Base-by-base conservation (phyloP, 2,329 filamentous ascomycete species). In the Fusarium nurragi region DNA sequence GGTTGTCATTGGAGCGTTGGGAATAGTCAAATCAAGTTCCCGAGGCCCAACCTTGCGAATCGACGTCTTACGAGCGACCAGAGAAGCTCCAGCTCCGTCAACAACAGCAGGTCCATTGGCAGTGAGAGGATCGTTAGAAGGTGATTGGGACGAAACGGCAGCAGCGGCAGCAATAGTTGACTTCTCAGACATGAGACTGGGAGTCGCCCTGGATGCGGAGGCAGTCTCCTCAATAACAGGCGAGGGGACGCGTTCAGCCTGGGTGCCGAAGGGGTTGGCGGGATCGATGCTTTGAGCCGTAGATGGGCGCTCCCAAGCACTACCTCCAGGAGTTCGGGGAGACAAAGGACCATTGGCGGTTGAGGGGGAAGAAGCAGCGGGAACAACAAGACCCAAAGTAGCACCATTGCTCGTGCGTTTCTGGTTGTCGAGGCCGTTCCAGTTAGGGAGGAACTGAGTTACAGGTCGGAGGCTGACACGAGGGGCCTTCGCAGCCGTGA, bases 391-490 rank as follows among this genome's bases (percentile, higher is more conserved):
- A 28, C 76, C 75, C 52, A 83, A 75, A 28, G 76, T 78, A 58
- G 80, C 79, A 28, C 79, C 81, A 58, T 81, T 83, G 78, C 82
- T 87, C 32, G 76, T 73, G 47, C 81, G 79, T 73, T 83, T 82
- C 58, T 86, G 83, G 71, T 83, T 82, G 52, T 86, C 83, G 9
- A 79, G 71, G 4, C 79, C 71, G 52, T 76, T 77, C 67, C 71
- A 84, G 72, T 86, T 88, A 6, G 92, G 91, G 36, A 92, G 83
- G 78, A 97, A 94, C 71, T 95, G 88, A 37, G 92, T 94, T 45
- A 95, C 86, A 4, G 93, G 93, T 46, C 93, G 90, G 51, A 97
- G 83, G 73, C 92, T 96, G 61, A 97, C 84, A 63, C 90, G 90
- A n/a, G 93, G 93, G 40, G 93, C 89, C 83, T 81, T 64, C 76